Base-by-base conservation (phyloP, 2,329 filamentous ascomycete species). In the Fusarium sp. region DNA sequence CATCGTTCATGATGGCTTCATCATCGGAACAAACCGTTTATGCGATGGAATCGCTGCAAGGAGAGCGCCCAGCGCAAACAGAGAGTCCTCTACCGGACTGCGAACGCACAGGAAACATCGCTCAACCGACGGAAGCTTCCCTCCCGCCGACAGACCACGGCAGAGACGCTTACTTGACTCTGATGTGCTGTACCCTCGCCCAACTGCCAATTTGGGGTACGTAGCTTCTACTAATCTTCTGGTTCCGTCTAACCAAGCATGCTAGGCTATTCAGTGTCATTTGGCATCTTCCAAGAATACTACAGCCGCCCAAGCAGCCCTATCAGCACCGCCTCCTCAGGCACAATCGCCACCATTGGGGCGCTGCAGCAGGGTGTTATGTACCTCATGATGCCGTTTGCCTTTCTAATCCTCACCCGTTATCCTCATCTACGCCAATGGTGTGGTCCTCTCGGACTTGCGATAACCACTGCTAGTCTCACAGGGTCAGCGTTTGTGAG, bases 271-370 rank as follows among this genome's bases (percentile, higher is more conserved):
- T 75, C 74, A 0, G 74, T 76, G 4, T 71, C 87, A 0, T 92
- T 88, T 70, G 89, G 89, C 45, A 84, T 92, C 44, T 91, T 92
- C 70, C 88, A 91, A 72, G 83, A 88, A 52, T 89, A 90, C 75
- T 92, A 92, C 75, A 83, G 80, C 19, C 82, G 80, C 1, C 80
- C 87, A 83, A 5, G 89, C 83, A 19, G 83, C 79, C 62, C 82
- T 82, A 7, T 62, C 14, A 56, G 30, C 12, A 62, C 82, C 79
- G 83, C 83, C 74, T 75, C 74, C 17, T 73, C 55, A 1, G 68
- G 62, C 7, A 67, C 64, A 15, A 66, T 72, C 10, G 64, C 73
- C 9, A 73, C 72, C 2, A 69, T 73, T 12, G 69, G 71, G 0
- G 65, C 68, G 4, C 66, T 67, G 0, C 68, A 72, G 30, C 68